Base-by-base conservation (phyloP, 2,329 filamentous ascomycete genomes). In the Penicillium sp. region DNA sequence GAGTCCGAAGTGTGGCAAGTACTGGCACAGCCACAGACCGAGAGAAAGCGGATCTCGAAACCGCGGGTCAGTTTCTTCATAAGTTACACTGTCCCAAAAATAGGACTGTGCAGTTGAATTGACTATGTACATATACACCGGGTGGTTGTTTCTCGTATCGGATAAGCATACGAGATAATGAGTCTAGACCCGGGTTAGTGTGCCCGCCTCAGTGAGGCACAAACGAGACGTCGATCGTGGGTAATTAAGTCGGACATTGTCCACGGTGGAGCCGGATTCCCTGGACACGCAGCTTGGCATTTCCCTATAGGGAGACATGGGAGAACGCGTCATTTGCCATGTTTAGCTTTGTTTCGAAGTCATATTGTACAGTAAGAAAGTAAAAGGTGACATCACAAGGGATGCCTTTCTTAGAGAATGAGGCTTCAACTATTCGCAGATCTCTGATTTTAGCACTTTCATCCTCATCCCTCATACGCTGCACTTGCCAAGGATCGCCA, bases 321-420 rank as follows among this genome's bases (percentile, higher is more conserved):
- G 16, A 37, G 46, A 48, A 54, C 46, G 48, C 54, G 54, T 57
- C 50, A 57, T 48, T 54, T 13, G 40, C 35, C 32, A 42, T 45
- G 28, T 40, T 45, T 10, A 18, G 22, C 10, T 13, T 11, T 5
- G n/a, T 35, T 46, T 36, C 26, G 10, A 24, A 13, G 36, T 34
- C 8, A 27, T 37, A 13, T n/a, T n/a, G n/a, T n/a, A n/a, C n/a
- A n/a, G n/a, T n/a, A 22, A 26, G 31, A 31, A 8, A 10, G 34
- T 6, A 9, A 28, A 35, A 34, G 24, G 43, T 51, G 41, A 49
- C 52, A 51, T 47, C 40, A 52, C 26, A 41, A 34, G 36, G 43
- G 31, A 42, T 40, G 27, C 10, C 27, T n/a, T n/a, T n/a, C n/a
- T n/a, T n/a, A n/a, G n/a, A n/a, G 46, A 42, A 47, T 52, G 46